These are phyloP conservation scores for Lantana camara DNA, from an alignment of 257 asterid species.

Conservation along the genomic window DNA sequence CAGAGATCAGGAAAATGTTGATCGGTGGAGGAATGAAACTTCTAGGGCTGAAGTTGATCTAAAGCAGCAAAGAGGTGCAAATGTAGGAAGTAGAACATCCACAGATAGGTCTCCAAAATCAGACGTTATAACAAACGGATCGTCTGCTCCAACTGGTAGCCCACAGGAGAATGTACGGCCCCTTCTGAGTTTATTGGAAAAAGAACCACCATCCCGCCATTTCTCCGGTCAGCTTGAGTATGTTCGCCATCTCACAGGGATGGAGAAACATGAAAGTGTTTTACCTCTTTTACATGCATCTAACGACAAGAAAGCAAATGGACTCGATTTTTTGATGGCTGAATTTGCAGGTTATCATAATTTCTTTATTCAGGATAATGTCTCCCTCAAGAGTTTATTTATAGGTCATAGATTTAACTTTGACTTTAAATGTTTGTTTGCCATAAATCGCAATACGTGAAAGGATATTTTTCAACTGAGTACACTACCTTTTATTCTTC, in stretches of 20 bases:
- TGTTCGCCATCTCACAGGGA: conserved; percentile 82
- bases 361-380: conserved; percentile 22
- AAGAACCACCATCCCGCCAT: conserved; percentile 97
- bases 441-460: not conserved
- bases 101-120: conserved; percentile 67
- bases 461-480: conserved; percentile 1
- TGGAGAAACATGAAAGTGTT: conserved; percentile 79
- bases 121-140: conserved; percentile 65
- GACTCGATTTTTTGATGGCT: conserved; percentile 92
- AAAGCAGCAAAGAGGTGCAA: conserved; percentile 67
- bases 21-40: conserved; percentile 62
- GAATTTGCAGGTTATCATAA: conserved; percentile 85
- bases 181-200: conserved; percentile 88
- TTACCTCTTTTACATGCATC: conserved; percentile 52
- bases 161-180: conserved; percentile 88
- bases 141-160: conserved; percentile 47
- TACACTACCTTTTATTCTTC: conserved; percentile 17
- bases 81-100: conserved; percentile 56
- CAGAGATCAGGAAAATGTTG: conserved; percentile 36
- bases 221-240: conserved; percentile 97
- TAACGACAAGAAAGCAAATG: conserved; percentile 64
- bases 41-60: conserved; percentile 59
- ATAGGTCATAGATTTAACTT: not conserved
- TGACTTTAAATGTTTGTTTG: conserved; percentile 12
- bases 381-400: not conserved